Evolutionary conservation across 177 flowering plant species (phyloP).

Genomic region (Vitis hybrid): DNA sequence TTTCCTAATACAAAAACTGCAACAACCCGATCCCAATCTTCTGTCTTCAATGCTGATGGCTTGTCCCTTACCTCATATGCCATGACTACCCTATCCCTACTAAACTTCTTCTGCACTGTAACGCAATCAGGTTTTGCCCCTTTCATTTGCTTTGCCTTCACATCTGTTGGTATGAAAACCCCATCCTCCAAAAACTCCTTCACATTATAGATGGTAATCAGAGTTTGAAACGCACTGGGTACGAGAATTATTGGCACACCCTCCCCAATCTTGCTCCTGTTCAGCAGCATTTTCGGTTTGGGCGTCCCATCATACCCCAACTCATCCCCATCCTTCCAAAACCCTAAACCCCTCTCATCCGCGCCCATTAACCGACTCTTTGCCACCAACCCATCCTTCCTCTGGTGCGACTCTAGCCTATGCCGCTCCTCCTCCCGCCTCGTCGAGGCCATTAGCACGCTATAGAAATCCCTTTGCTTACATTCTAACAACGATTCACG

Average conservation of each 20-base stretch:
- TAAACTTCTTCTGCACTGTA: slow-evolving; percentile 97
- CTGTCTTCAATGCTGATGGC: slow-evolving; percentile 85
- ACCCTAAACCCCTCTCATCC: slow-evolving; percentile 52
- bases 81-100: slow-evolving; percentile 85
- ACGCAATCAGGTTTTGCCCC: slow-evolving; percentile 94
- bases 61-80: slow-evolving; percentile 99
- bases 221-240: slow-evolving; percentile 92
- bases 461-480: slow-evolving; percentile 66
- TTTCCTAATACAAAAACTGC: slow-evolving; percentile 96
- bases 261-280: slow-evolving; percentile 85
- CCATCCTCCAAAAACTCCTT: slow-evolving; percentile 98
- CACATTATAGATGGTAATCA: slow-evolving; percentile 95
- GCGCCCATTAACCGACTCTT: slow-evolving; percentile 74
- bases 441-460: slow-evolving; percentile 56
- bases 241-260: slow-evolving; percentile 97
- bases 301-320: slow-evolving; percentile 48
- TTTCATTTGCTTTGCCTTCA: slow-evolving; percentile 85
- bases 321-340: slow-evolving; percentile 47
- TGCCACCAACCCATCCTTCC: slow-evolving; percentile 84
- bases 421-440: slow-evolving; percentile 83
- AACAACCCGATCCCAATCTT: slow-evolving; percentile 98
- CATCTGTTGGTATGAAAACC: slow-evolving; percentile 82
- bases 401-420: slow-evolving; percentile 73
- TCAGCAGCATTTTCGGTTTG: slow-evolving; percentile 66
- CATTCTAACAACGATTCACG: slow-evolving; percentile 70